Base-by-base conservation (phyloP, 208 protist species). In the Naegleria lovaniensis region DNA sequence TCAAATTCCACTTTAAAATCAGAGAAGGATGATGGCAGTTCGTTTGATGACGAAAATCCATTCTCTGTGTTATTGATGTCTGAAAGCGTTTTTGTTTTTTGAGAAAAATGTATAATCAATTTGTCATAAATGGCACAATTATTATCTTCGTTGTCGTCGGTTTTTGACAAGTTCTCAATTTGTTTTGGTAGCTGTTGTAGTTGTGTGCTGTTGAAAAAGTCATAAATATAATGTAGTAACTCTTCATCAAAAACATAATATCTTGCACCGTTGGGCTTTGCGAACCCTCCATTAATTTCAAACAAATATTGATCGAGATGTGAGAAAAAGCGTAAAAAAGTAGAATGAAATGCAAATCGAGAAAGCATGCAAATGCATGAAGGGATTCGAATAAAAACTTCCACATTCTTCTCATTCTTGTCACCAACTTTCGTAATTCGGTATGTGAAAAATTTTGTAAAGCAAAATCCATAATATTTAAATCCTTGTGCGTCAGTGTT, bases 401-500 rank as follows among this genome's bases (percentile, higher is more conserved):
- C 25, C 1, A 79, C 67, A 79, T 79, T 79, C 0, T 79, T 33
- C 19, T 79, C 22, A 29, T 15, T 15, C 22, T 67, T 67, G 11
- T 29, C 55, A 67, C 1, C 13, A 29, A 15, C 19, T 67, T 15
- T 67, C 13, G 22, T 29, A 19, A 67, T 29, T 67, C 55, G 55
- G 25, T 36, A 79, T 15, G 67, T 79, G 29, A 79, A 79, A 36
- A 36, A 79, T 79, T 79, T 79, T 36, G 29, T 43, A 39, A 33
- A 85, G 41, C 83, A 85, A 85, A 85, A 85, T 0, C 83, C 83
- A 48, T 85, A 85, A 85, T 85, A 85, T 48, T 43, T 85, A n/a
- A 29, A 51, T n/a, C 83, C 83, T 29, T 40, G 15, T 25, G 16
- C 40, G 29, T 85, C 83, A 5, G 83, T 85, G 6, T n/a, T 43